Percentiles rank a stretch among this genome's conserved stretches.
These are phyloP conservation scores for Tolypocladium album DNA, from an alignment of 2,329 filamentous ascomycete genomes.

Conservation along the genomic window DNA sequence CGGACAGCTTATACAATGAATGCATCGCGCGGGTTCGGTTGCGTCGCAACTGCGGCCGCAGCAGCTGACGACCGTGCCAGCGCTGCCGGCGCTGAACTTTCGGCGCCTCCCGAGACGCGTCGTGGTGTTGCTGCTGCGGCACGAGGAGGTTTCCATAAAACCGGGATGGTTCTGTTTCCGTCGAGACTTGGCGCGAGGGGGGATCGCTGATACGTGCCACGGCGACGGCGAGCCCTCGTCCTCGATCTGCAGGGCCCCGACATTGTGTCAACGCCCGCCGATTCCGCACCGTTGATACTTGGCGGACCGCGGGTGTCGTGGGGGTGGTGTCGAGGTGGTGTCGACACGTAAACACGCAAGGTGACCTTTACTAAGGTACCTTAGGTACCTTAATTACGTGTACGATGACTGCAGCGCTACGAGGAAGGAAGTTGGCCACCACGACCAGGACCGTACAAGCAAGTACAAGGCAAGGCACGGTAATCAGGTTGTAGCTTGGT, in stretches of 20 bases:
- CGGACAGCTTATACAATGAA: not conserved
- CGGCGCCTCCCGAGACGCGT: not conserved
- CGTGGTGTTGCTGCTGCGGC: not conserved
- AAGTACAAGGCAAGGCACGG: too few relatives aligned
- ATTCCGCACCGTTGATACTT: not conserved
- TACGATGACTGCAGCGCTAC: not conserved
- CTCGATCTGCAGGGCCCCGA: not conserved
- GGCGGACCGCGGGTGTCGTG: not conserved
- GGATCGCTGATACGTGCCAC: not conserved
- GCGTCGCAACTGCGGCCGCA: not conserved
- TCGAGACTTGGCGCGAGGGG: not conserved
- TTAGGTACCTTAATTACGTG: too few relatives aligned
- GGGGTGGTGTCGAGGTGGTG: too few relatives aligned
- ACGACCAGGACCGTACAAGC: too few relatives aligned
- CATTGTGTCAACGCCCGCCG: not conserved
- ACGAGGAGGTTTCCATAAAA: not conserved
- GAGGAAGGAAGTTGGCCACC: not conserved
- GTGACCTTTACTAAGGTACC: too few relatives aligned
- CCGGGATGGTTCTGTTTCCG: not conserved
- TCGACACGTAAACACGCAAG: not conserved
- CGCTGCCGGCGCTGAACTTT: not conserved
- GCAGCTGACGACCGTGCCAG: not conserved
- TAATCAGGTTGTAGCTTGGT: too few relatives aligned
- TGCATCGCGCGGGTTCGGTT: not conserved
- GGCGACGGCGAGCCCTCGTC: not conserved